Evolutionary conservation across 1,284 basidiomycete genomes (phyloP).

Genomic region (Marasmius oreades): DNA sequence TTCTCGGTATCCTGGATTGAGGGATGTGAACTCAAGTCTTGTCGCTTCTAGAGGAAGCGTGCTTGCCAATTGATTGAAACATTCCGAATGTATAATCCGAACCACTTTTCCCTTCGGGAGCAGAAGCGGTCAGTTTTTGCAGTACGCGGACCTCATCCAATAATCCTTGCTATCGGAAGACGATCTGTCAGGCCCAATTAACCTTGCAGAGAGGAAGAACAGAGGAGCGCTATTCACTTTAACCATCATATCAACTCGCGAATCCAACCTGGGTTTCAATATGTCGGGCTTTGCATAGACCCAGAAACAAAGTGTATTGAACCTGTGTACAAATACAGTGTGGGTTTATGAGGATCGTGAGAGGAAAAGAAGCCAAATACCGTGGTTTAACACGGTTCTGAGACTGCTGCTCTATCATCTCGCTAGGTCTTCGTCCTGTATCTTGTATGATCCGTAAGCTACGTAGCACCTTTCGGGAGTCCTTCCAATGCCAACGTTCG

Average conservation of each 20-base stretch:
- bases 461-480: constrained; percentile 86
- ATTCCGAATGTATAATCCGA: constrained; percentile 78
- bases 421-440: constrained; percentile 63
- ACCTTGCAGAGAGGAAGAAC: background rate
- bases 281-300: constrained; percentile 73
- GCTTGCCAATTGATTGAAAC: constrained; percentile 89
- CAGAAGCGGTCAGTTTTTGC: constrained; percentile 29
- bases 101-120: background rate
- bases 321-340: constrained; percentile 43
- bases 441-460: constrained; percentile 81
- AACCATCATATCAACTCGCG: constrained; percentile 88
- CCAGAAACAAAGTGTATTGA: constrained; percentile 88
- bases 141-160: constrained; percentile 76
- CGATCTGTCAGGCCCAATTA: constrained; percentile 8
- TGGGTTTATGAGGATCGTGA: background rate
- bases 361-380: constrained; percentile 27
- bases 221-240: constrained; percentile 42
- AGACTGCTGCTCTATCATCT: constrained; percentile 67
- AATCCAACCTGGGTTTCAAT: constrained; percentile 71
- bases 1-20: constrained; percentile 79
- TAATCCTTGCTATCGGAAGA: constrained; percentile 63
- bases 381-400: constrained; percentile 41
- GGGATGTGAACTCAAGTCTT: constrained; percentile 5
- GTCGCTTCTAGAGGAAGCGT: background rate
- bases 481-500: constrained; percentile 91